Percentiles rank a stretch among this genome's conserved stretches.
These are phyloP conservation scores for Thalassiosira ordinaria DNA, from an alignment of 352 stramenopile genomes.

Conservation along the genomic window DNA sequence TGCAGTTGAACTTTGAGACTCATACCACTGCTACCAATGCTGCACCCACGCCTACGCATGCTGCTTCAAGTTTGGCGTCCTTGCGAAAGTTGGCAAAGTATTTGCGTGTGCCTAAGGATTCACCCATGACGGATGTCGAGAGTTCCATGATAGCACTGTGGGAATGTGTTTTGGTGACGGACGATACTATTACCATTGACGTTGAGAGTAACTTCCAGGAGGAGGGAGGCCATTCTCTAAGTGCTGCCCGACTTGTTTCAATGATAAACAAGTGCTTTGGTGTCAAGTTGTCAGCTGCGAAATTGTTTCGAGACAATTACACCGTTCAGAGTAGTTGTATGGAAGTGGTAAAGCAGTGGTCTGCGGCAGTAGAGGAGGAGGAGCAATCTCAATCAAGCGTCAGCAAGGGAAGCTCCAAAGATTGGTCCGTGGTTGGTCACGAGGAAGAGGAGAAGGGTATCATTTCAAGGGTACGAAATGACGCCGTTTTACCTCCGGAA, in stretches of 20 bases:
- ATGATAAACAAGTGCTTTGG: slow-evolving; percentile 58
- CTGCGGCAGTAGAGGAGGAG: slow-evolving; percentile 6
- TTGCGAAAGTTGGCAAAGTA: slow-evolving; percentile 37
- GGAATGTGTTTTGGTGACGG: slow-evolving; percentile 47
- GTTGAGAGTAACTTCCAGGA: slow-evolving; percentile 61
- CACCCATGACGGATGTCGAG: slow-evolving; percentile 55
- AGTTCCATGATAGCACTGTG: slow-evolving; percentile 48
- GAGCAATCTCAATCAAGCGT: slow-evolving; percentile 11
- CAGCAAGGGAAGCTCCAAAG: slow-evolving; percentile 30
- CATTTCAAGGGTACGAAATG: slow-evolving; percentile 36
- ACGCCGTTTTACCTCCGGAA: slow-evolving; percentile 33
- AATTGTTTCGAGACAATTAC: slow-evolving; percentile 46
- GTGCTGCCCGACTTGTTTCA: slow-evolving; percentile 53
- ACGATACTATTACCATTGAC: slow-evolving; percentile 40
- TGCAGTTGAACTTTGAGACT: slow-evolving; percentile 52
- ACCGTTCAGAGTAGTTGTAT: slow-evolving; percentile 27
- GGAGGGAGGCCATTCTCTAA: slow-evolving; percentile 63
- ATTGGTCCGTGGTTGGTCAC: slow-evolving; percentile 28
- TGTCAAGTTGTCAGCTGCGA: slow-evolving; percentile 41
- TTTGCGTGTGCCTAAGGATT: slow-evolving; percentile 36
- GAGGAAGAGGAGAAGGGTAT: slow-evolving; percentile 13
- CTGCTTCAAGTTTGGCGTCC: neutral
- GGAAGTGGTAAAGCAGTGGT: slow-evolving; percentile 49
- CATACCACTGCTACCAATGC: slow-evolving; percentile 34
- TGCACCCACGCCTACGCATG: neutral